These are phyloP conservation scores for Elongisporangium senticosum DNA, from an alignment of 352 stramenopile genomes.

Conservation along the genomic window DNA sequence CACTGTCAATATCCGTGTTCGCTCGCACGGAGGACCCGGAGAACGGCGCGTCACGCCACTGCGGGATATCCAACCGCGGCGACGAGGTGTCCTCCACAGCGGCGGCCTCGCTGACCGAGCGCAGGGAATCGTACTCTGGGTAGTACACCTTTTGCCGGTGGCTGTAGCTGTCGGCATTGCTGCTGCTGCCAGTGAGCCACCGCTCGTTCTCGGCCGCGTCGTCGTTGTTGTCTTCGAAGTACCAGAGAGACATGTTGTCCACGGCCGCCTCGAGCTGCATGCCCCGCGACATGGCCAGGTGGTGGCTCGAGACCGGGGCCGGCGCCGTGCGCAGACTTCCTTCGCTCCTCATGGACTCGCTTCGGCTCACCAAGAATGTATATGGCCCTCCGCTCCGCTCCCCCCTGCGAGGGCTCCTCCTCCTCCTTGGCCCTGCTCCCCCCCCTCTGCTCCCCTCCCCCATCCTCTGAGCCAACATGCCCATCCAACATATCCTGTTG, in stretches of 20 bases:
- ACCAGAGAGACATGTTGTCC: conserved; percentile 60
- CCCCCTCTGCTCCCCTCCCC: too few relatives aligned
- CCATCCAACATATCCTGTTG: too few relatives aligned
- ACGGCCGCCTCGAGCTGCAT: conserved; percentile 63
- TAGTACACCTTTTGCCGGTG: background rate
- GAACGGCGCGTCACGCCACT: conserved; percentile 7
- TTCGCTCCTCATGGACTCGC: background rate
- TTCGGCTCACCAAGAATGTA: background rate
- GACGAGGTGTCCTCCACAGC: background rate
- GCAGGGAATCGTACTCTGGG: background rate
- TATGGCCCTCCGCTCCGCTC: background rate
- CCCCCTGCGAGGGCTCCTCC: too few relatives aligned
- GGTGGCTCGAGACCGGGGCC: conserved; percentile 3
- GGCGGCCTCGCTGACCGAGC: background rate
- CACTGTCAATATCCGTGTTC: conserved; percentile 10
- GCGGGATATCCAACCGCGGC: background rate
- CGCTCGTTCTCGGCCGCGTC: background rate
- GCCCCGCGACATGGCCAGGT: conserved; percentile 31
- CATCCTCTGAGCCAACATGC: too few relatives aligned
- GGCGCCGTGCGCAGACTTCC: conserved; percentile 2
- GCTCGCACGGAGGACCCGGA: conserved; percentile 15
- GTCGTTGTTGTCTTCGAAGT: conserved; percentile 30
- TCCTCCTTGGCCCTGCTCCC: too few relatives aligned
- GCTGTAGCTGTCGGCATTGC: background rate
- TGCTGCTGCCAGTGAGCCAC: background rate